Conservation (phyloP, 2,329 filamentous ascomycete genomes). For the Arachnomyces sp. region DNA sequence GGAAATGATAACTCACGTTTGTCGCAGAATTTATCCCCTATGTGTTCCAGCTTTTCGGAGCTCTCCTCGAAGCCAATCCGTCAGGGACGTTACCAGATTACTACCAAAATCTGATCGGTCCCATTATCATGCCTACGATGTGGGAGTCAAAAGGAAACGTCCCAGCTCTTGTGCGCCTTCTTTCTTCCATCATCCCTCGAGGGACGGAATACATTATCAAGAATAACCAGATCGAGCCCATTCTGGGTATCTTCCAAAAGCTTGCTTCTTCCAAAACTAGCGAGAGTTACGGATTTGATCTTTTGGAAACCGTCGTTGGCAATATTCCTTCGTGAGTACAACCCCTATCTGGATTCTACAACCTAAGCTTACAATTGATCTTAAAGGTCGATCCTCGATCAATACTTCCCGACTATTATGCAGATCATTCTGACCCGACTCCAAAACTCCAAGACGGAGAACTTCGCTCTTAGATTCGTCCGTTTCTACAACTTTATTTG, state of each 20-base stretch:
- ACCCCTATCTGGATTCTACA: neutral
- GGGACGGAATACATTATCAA: constrained; percentile 63
- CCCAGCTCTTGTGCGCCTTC: constrained; percentile 75
- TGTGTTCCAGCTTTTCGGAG: constrained; percentile 89
- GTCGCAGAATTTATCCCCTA: constrained; percentile 81
- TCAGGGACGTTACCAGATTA: constrained; percentile 68
- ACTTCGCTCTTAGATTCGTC: constrained; percentile 76
- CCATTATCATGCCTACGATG: constrained; percentile 68
- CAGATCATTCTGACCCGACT: constrained; percentile 69
- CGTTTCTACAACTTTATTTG: constrained; percentile 92
- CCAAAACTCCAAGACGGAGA: constrained; percentile 68
- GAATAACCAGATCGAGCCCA: constrained; percentile 73
- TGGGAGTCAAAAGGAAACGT: constrained; percentile 94
- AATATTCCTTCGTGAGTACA: constrained; percentile 60
- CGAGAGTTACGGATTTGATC: constrained; percentile 78
- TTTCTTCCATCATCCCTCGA: constrained; percentile 75
- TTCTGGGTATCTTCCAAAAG: constrained; percentile 94
- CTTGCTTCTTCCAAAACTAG: constrained; percentile 73
- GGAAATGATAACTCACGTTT: constrained; percentile 22
- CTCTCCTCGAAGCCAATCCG: constrained; percentile 79
- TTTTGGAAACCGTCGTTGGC: constrained; percentile 71
- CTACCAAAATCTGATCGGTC: constrained; percentile 69
- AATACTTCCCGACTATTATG: constrained; percentile 72
- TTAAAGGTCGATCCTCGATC: constrained; percentile 51
- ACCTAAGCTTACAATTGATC: constrained; percentile 2